These are phyloP conservation scores for Nemania serpens DNA, from an alignment of 2,329 filamentous ascomycete genomes.

Conservation along the genomic window DNA sequence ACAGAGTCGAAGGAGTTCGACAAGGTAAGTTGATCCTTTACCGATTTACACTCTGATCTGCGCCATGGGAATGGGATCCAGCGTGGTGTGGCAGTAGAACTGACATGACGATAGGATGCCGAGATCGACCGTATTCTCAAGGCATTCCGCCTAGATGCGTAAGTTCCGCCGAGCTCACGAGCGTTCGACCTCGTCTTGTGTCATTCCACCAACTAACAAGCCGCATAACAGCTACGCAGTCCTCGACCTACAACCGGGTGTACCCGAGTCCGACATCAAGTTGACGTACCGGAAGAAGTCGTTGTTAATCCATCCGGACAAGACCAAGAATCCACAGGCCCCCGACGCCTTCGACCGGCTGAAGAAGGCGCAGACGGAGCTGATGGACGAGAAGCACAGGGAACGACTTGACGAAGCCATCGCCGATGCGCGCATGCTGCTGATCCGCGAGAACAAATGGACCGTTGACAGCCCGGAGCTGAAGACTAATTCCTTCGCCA, in stretches of 20 bases:
- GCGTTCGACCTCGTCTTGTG: neutral
- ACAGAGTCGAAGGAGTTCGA: slow-evolving; percentile 87
- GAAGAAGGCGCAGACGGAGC: slow-evolving; percentile 88
- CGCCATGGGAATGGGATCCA: neutral
- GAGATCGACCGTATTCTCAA: slow-evolving; percentile 94
- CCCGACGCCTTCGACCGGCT: slow-evolving; percentile 96
- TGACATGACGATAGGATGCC: slow-evolving; percentile 69
- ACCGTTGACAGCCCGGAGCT: slow-evolving; percentile 86
- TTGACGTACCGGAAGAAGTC: slow-evolving; percentile 93
- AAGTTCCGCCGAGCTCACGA: slow-evolving; percentile 33
- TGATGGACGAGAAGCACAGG: slow-evolving; percentile 94
- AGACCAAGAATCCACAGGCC: slow-evolving; percentile 86
- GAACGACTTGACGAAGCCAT: slow-evolving; percentile 89
- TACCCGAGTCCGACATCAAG: slow-evolving; percentile 96
- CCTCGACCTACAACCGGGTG: slow-evolving; percentile 91
- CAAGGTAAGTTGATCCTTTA: slow-evolving; percentile 62
- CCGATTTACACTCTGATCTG: neutral
- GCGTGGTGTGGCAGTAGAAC: slow-evolving; percentile 12
- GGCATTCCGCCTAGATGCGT: slow-evolving; percentile 77
- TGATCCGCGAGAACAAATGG: slow-evolving; percentile 94
- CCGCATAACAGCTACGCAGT: slow-evolving; percentile 75
- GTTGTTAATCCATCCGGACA: slow-evolving; percentile 98
- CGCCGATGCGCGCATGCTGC: slow-evolving; percentile 89
- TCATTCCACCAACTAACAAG: slow-evolving; percentile 14
- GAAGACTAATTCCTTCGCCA: slow-evolving; percentile 80